Evolutionary conservation across 2,329 filamentous ascomycete species (phyloP), one percentile per base, ranked within the genome.

Genomic region (Coniochaeta sp.): DNA sequence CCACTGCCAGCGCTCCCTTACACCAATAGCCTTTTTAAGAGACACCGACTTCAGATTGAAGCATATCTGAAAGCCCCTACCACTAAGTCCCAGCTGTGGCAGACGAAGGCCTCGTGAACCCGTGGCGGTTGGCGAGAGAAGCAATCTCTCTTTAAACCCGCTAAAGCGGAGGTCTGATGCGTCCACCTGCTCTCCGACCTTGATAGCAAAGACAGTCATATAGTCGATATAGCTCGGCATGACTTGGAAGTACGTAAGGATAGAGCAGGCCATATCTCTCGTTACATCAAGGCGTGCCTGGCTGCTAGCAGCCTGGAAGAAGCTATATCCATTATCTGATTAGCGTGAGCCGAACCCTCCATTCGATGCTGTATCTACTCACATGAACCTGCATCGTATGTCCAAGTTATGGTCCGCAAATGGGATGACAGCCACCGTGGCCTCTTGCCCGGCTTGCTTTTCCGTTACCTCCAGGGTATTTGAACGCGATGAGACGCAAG

Each of bases 181-280:
- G 22, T 70, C 62, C 2, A 59, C 66, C 40, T 73, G 69, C 3
- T 60, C 58, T 1, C 74, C 75, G 19, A 42, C 4, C 38, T 19
- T 42, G 38, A 42, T 42, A 19, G 38, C 38, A 59, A 76, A 78
- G 0, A 70, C 63, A 2, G 67, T 63, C 22, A 77, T 63, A 55
- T 77, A 76, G 38, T 77, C 73, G 2, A 77, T 52, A 54, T 72
- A 76, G 12, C 59, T 62, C 0, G 75, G 73, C 73, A 76, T 76
- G 17, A 77, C 71, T 60, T 77, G 74, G 59, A 77, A 71, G 54
- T 64, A 71, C 0, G 64, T 64, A 1, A 71, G 40, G 16, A 71
- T 77, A 3, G 38, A 65, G 24, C n/a, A 59, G 16, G 38, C 38
- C 38, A 42, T 42, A n/a, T 42, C 38, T 42, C 38, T 42, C 5